Percentiles rank a stretch among this genome's conserved stretches.
Conservation (phyloP, 2,329 filamentous ascomycete species). For the Claviceps digitariae region DNA sequence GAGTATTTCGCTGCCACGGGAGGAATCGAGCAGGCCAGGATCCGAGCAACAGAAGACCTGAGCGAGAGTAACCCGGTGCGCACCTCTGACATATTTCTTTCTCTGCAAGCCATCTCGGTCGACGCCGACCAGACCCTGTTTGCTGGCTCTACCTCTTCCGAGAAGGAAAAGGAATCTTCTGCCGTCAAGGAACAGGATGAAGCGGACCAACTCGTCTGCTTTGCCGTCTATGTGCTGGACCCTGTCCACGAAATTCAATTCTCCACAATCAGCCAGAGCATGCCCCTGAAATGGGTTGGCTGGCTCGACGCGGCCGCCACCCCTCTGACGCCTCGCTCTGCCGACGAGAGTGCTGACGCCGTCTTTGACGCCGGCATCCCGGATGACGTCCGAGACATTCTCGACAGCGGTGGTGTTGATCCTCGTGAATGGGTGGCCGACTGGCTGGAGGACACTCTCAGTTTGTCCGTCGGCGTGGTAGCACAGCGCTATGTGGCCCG, state of each 20-base stretch:
- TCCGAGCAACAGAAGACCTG: constrained; percentile 63
- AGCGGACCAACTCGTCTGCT: constrained; percentile 51
- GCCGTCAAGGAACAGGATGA: constrained; percentile 36
- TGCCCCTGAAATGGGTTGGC: constrained; percentile 74
- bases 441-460: constrained; percentile 85
- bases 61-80: constrained; percentile 81
- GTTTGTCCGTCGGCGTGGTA: constrained; percentile 66
- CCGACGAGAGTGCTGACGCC: constrained; percentile 29
- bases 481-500: constrained; percentile 91
- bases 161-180: constrained; percentile 42
- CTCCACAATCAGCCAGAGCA: constrained; percentile 64
- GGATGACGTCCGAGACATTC: constrained; percentile 75
- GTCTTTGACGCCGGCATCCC: constrained; percentile 36
- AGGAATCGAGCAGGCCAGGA: constrained; percentile 67
- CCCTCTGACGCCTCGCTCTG: constrained; percentile 39
- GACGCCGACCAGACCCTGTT: constrained; percentile 56
- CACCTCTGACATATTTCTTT: constrained; percentile 86
- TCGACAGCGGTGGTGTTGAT: constrained; percentile 64
- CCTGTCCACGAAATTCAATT: constrained; percentile 87
- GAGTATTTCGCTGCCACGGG: constrained; percentile 74
- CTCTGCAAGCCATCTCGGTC: constrained; percentile 75
- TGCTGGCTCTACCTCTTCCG: constrained; percentile 36
- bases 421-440: constrained; percentile 95
- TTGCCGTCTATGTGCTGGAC: constrained; percentile 71
- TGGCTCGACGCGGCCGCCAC: constrained; percentile 79